Evolutionary conservation across 2,329 filamentous ascomycete species (phyloP), one percentile per base, ranked within the genome.

Genomic region (Lachnellula cervina): DNA sequence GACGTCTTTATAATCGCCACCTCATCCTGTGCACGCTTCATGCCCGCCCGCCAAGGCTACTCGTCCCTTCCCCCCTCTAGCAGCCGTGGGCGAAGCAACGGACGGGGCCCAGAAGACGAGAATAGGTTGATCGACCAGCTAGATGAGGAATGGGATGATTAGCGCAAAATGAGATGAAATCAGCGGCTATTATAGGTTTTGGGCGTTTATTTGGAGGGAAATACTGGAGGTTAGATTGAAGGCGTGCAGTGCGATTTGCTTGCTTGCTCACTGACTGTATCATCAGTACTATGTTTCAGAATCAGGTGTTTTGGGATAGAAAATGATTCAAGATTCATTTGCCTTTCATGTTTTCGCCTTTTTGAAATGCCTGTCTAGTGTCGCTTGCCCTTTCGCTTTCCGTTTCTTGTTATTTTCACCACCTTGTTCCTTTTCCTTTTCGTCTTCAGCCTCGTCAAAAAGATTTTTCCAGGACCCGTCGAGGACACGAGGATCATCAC

Each of bases 81-180:
- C 71, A 78, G 62, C 13, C 47, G 67, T 28, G 64, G 66, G 28
- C 56, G 66, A 35, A 58, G 57, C 43, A 58, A 48, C 9, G 49
- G 58, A 17, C 25, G 34, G n/a, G 52, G 62, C 23, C 52, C 62
- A 6, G 93, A 97, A 57, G 92, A 91, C 54, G 94, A 97, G 74
- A 97, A 97, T 72, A 78, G 91, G 60, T 74, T 97, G 65, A 97
- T 99, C 70, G 93, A 97, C 71, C 90, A 97, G 72, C 78, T 97
- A 57, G 94, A 97, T 67, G 93, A 97, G 71, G 92, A 97, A 70
- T 97, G 93, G 93, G 92, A 97, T 65, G 92, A 96, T 61, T 86
- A 66, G 72, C 57, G 9, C 5, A 32, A 32, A 9, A 32, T 32
- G 8, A 32, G 28, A 32, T 32, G 8, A 25, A 23, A 23, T 3